phyloP scores from a whole-genome alignment of 75 land plant species.

The Picea glauca region DNA sequence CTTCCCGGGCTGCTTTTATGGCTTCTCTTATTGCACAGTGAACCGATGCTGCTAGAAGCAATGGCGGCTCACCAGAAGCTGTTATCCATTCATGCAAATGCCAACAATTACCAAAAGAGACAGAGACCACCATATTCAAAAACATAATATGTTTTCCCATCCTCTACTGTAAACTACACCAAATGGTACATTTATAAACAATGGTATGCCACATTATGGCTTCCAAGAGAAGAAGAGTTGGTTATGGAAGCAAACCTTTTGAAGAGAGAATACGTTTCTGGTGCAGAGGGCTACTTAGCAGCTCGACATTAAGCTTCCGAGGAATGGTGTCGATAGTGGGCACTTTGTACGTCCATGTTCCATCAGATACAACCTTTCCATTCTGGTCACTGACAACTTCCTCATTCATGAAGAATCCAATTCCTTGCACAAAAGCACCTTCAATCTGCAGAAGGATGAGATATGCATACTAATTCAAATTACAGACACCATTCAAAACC shows the following conservation, averaged over 20 bases:
- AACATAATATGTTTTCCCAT: not conserved
- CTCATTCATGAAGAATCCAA: constrained; percentile 80
- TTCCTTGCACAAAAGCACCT: constrained; percentile 97
- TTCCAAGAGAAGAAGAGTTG: no score
- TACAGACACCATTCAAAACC: no score
- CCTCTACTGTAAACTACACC: not conserved
- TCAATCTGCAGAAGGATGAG: constrained; percentile 56
- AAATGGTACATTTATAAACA: no score
- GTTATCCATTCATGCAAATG: not conserved
- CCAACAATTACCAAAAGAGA: not conserved
- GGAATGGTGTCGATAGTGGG: constrained; percentile 90
- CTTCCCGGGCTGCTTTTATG: constrained; percentile 35
- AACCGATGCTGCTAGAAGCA: constrained; percentile 39
- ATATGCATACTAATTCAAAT: no score
- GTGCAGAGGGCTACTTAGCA: constrained; percentile 75
- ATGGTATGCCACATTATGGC: no score
- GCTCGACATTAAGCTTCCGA: constrained; percentile 66
- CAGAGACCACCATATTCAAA: not conserved
- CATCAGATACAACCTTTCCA: constrained; percentile 55
- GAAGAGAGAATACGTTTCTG: constrained; percentile 77
- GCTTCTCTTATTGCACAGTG: constrained; percentile 42
- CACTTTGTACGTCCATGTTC: constrained; percentile 93
- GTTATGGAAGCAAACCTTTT: constrained; percentile 48
- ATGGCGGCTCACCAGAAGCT: constrained; percentile 53
- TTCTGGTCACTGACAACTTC: constrained; percentile 47